phyloP scores from a whole-genome alignment of 805 yeast species.

The Cyberlindnera euphorbiae region DNA sequence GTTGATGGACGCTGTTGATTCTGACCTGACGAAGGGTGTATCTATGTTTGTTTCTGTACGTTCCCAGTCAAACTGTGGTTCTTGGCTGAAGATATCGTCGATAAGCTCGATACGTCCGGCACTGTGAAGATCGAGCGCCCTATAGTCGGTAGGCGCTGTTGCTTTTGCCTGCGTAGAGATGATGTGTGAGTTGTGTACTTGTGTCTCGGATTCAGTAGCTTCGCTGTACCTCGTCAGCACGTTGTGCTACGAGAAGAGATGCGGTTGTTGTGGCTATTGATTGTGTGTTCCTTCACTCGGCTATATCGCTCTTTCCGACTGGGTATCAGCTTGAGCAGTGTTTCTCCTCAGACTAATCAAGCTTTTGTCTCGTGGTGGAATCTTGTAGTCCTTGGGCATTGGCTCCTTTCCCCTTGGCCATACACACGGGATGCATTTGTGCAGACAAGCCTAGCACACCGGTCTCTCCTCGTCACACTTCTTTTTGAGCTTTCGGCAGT shows the following conservation, averaged over 20 bases:
- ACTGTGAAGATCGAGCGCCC: constrained; percentile 3
- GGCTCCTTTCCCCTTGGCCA: constrained; percentile 23
- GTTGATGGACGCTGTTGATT: not conserved
- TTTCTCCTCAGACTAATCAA: constrained; percentile 1
- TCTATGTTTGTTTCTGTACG: no score
- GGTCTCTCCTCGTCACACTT: constrained; percentile 55
- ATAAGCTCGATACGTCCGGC: constrained; percentile 2
- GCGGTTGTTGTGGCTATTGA: no score
- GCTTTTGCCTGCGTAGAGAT: no score
- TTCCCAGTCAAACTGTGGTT: no score
- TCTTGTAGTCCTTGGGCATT: constrained; percentile 17
- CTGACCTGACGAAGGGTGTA: not conserved
- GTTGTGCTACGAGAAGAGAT: no score
- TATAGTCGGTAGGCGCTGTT: not conserved
- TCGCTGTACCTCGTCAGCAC: no score
- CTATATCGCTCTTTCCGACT: no score
- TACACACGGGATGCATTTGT: constrained; percentile 28
- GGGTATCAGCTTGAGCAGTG: not conserved
- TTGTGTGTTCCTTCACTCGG: no score
- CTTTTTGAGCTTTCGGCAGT: constrained; percentile 54
- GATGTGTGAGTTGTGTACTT: no score
- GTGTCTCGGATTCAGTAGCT: no score
- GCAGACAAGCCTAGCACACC: constrained; percentile 36
- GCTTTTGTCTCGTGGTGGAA: constrained; percentile 9
- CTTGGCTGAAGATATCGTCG: not conserved